Evolutionary conservation across 2,329 filamentous ascomycete genomes (phyloP).

Genomic region (Neoarthrinium moseri): DNA sequence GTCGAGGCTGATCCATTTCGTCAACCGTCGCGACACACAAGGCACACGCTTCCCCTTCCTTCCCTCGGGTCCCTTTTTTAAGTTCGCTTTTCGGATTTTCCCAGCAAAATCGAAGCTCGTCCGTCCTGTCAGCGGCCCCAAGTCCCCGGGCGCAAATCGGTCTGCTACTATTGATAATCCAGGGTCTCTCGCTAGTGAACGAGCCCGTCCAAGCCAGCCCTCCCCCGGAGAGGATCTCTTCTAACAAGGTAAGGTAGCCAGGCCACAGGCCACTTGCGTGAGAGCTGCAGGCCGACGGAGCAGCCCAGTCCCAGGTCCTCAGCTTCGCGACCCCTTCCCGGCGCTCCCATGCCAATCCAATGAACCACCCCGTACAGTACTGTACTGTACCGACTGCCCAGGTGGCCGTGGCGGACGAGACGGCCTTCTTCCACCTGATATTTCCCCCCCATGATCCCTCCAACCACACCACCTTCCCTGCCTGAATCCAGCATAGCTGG

Average conservation of each 20-base stretch:
- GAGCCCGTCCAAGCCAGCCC: not conserved
- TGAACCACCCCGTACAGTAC: too few species aligned
- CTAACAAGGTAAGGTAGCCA: too few species aligned
- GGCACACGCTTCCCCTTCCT: not conserved
- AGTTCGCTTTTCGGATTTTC: too few species aligned
- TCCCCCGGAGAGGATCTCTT: not conserved
- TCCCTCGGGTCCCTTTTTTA: not conserved
- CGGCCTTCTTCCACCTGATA: too few species aligned
- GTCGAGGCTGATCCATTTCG: not conserved
- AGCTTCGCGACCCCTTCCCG: not conserved
- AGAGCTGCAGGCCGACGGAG: not conserved
- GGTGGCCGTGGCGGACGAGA: too few species aligned
- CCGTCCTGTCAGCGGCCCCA: too few species aligned
- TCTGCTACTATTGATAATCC: too few species aligned
- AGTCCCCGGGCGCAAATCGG: too few species aligned
- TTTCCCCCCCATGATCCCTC: not conserved
- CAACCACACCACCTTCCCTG: slow-evolving; percentile 4
- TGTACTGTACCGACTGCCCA: too few species aligned
- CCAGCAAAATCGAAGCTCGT: too few species aligned
- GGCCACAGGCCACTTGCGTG: not conserved
- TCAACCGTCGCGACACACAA: slow-evolving; percentile 1
- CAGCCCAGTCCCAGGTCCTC: not conserved
- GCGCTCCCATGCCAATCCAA: not conserved
- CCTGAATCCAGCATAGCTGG: not conserved
- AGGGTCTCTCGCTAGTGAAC: too few species aligned